Conservation (phyloP, 768 basidiomycete species). For the Vishniacozyma victoriae region DNA sequence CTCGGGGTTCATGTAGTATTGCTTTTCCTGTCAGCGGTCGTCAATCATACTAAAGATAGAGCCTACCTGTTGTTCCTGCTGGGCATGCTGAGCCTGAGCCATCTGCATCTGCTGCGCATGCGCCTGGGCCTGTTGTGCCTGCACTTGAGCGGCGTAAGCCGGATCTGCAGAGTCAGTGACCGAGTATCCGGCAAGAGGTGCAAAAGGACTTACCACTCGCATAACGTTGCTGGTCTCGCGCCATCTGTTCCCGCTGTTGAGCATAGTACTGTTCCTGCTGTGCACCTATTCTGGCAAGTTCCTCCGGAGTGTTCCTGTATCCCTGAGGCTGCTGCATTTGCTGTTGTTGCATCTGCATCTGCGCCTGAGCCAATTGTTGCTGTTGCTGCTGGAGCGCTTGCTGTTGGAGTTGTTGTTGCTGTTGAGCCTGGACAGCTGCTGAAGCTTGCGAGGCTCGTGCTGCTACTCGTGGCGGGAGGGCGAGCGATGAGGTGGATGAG, state of each 20-base stretch:
- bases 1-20: constrained; percentile 38
- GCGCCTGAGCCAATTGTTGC: constrained; percentile 20
- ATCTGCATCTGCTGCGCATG: constrained; percentile 21
- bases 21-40: constrained; percentile 4
- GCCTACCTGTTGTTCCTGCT: neutral
- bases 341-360: constrained; percentile 13
- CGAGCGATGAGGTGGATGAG: constrained; percentile 30
- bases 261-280: constrained; percentile 28
- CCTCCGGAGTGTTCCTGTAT: no score
- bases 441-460: constrained; percentile 29
- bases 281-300: constrained; percentile 5
- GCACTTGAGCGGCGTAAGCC: constrained; percentile 21
- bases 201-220: neutral
- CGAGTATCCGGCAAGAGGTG: neutral
- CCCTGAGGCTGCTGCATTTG: constrained; percentile 30
- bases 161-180: neutral
- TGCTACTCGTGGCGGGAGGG: constrained; percentile 35
- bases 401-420: neutral
- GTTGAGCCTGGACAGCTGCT: constrained; percentile 37
- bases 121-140: constrained; percentile 18
- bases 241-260: constrained; percentile 28
- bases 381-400: constrained; percentile 15
- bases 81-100: neutral
- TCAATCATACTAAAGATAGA: neutral
- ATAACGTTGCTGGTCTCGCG: constrained; percentile 30